Conservation (phyloP, 2,329 filamentous ascomycete genomes). For the Calycina marina region DNA sequence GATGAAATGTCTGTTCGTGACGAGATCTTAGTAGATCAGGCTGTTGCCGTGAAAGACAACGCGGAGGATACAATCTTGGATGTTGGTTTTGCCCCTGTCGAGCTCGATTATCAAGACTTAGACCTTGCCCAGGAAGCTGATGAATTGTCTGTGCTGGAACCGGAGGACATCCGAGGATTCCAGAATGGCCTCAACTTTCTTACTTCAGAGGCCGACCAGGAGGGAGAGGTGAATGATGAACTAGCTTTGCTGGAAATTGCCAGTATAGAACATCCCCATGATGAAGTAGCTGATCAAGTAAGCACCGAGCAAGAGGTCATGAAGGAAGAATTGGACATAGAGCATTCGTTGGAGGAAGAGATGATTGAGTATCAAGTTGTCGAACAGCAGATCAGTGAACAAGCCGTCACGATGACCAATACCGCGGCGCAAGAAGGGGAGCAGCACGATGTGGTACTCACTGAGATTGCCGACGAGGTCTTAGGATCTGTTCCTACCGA, state of each 20-base stretch:
- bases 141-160: slow-evolving; percentile 41
- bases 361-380: neutral
- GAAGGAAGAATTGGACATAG: neutral
- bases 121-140: slow-evolving; percentile 43
- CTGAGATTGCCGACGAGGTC: neutral
- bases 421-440: neutral
- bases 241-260: neutral
- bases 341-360: neutral
- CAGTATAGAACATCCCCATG: neutral
- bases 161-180: slow-evolving; percentile 14
- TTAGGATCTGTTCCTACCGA: slow-evolving; percentile 1
- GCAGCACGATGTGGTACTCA: slow-evolving; percentile 1
- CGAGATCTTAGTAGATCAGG: slow-evolving; percentile 22
- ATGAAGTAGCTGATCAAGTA: neutral
- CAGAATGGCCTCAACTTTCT: slow-evolving; percentile 1
- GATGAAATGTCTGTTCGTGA: slow-evolving; percentile 41
- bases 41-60: slow-evolving; percentile 23
- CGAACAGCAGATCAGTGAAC: slow-evolving; percentile 3
- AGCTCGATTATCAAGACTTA: slow-evolving; percentile 39
- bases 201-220: slow-evolving; percentile 4
- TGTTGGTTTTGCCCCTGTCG: slow-evolving; percentile 30
- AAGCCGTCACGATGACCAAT: neutral
- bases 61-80: slow-evolving; percentile 12
- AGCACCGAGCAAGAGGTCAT: neutral
- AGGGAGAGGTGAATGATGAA: neutral